Percentiles rank a stretch among this genome's conserved stretches.
These are phyloP conservation scores for Vigna radiata DNA, from an alignment of 306 rosid species.

Conservation along the genomic window DNA sequence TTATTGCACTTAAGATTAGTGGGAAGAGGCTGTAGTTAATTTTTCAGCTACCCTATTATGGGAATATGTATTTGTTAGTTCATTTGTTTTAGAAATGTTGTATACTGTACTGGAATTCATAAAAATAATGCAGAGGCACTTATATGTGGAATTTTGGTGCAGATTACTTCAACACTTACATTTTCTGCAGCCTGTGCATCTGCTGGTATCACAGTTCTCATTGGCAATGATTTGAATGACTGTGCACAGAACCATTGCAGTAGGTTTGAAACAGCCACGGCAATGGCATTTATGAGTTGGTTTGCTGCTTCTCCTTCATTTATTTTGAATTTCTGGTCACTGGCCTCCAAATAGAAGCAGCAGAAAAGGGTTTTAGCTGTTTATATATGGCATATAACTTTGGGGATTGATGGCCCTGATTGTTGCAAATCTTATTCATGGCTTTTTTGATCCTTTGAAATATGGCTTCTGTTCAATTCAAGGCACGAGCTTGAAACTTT, in stretches of 20 bases:
- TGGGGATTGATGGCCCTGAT: conserved; percentile 32
- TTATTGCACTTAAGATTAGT: background rate
- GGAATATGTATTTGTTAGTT: background rate
- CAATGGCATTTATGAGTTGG: conserved; percentile 74
- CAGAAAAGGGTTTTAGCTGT: conserved; percentile 12
- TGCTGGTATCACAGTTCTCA: conserved; percentile 67
- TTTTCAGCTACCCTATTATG: conserved; percentile 1
- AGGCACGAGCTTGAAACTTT: conserved; percentile 30
- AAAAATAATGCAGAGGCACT: background rate
- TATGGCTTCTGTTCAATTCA: conserved; percentile 24
- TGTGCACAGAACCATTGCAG: conserved; percentile 61
- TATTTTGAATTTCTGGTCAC: conserved; percentile 67
- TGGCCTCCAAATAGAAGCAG: conserved; percentile 59
- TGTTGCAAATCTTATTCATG: conserved; percentile 22
- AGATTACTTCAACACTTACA: conserved; percentile 68
- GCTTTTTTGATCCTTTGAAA: conserved; percentile 16
- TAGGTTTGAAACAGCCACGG: conserved; percentile 63
- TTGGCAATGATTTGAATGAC: conserved; percentile 62
- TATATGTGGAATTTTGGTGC: conserved; percentile 34
- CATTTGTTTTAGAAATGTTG: background rate
- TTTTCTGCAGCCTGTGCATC: conserved; percentile 72
- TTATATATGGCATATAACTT: conserved; percentile 17
- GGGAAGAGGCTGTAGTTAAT: conserved; percentile 1
- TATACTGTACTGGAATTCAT: background rate
- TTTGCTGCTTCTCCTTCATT: conserved; percentile 64